Conservation (phyloP, 2,329 filamentous ascomycete species). For the Ophiobolus disseminans region DNA sequence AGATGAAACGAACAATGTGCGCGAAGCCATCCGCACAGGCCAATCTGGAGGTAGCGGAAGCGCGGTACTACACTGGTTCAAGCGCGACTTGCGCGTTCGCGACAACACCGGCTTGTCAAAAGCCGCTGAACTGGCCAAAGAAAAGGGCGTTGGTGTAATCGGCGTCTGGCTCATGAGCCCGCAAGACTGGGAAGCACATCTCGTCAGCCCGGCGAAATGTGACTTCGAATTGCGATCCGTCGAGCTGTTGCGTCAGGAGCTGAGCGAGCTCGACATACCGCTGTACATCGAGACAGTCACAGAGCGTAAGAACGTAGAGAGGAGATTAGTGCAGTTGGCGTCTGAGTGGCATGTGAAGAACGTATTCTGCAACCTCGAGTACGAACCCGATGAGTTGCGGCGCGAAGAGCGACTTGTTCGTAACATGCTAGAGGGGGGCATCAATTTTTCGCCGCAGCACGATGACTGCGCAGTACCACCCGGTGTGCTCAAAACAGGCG, state of each 20-base stretch:
- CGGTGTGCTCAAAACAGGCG: constrained; percentile 69
- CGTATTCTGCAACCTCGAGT: constrained; percentile 84
- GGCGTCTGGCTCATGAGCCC: constrained; percentile 81
- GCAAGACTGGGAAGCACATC: constrained; percentile 83
- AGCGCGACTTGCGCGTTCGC: constrained; percentile 74
- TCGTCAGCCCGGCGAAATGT: constrained; percentile 74
- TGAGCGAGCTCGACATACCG: constrained; percentile 77
- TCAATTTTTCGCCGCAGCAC: constrained; percentile 74
- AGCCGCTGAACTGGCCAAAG: constrained; percentile 71
- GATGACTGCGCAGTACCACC: constrained; percentile 86
- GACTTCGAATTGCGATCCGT: constrained; percentile 83
- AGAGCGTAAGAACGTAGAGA: constrained; percentile 67
- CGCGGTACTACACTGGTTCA: constrained; percentile 89
- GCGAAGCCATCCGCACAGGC: constrained; percentile 55
- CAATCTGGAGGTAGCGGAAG: constrained; percentile 53
- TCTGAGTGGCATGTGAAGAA: constrained; percentile 76
- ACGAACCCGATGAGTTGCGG: constrained; percentile 88
- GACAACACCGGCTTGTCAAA: constrained; percentile 77
- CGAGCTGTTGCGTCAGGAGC: constrained; percentile 67
- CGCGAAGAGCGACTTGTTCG: constrained; percentile 73
- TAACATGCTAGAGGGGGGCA: constrained; percentile 66
- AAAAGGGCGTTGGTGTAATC: constrained; percentile 74
- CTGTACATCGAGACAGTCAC: constrained; percentile 76
- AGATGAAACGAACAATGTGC: constrained; percentile 63
- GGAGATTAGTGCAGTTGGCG: constrained; percentile 69